Conservation (phyloP, 2,329 filamentous ascomycete genomes). For the Fusarium camptoceras region DNA sequence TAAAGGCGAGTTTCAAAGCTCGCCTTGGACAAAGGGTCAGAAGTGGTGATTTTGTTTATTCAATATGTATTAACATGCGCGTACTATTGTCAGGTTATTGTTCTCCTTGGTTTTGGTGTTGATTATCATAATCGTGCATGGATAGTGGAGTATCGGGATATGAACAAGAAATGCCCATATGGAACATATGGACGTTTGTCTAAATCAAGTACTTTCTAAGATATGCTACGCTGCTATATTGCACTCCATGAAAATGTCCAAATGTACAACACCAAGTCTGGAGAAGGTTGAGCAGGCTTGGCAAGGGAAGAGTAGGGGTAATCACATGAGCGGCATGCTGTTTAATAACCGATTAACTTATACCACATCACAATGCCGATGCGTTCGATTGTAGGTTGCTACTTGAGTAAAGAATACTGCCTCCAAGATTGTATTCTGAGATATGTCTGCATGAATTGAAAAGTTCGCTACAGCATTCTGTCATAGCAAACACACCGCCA, state of each 20-base stretch:
- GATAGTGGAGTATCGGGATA: constrained; percentile 1
- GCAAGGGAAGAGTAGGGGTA: neutral
- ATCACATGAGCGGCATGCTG: constrained; percentile 21
- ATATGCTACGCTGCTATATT: neutral
- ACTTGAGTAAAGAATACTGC: neutral
- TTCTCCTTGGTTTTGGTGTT: constrained; percentile 1
- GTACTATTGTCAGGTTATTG: neutral
- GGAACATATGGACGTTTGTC: neutral
- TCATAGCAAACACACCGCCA: constrained; percentile 4
- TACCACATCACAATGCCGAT: neutral
- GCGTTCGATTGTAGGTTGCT: neutral
- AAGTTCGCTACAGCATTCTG: neutral
- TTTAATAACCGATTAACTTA: constrained; percentile 8
- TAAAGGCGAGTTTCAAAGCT: constrained; percentile 47
- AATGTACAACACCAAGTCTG: neutral
- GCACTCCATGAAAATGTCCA: neutral
- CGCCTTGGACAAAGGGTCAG: constrained; percentile 47
- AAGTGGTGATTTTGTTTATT: constrained; percentile 36
- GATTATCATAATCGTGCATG: neutral
- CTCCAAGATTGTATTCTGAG: neutral
- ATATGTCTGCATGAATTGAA: neutral
- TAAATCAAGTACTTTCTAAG: neutral
- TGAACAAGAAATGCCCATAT: neutral
- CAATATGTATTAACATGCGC: neutral
- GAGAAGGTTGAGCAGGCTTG: neutral